A percentile compares a stretch with the other conserved stretches of the same genome.
These are phyloP conservation scores for Phalaenopsis hybrid DNA, from an alignment of 116 monocot genomes.

Conservation along the genomic window DNA sequence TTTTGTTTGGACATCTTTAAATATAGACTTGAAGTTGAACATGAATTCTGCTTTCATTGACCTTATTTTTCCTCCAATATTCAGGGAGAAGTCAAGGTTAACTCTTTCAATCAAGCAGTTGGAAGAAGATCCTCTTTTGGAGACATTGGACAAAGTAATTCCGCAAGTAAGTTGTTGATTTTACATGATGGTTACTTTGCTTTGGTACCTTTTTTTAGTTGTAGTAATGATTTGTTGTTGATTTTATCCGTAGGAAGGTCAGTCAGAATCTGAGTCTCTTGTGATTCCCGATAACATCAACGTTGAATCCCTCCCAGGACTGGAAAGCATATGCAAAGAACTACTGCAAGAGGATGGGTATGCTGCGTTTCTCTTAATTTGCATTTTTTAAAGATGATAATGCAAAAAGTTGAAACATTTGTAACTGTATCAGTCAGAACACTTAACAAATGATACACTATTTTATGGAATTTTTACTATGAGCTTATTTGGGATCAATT, in stretches of 20 bases:
- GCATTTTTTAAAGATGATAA: neutral
- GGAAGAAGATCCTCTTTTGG: slow-evolving; percentile 83
- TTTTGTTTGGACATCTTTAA: too few relatives aligned
- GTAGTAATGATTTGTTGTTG: neutral
- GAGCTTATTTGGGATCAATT: too few relatives aligned
- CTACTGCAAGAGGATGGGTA: slow-evolving; percentile 88
- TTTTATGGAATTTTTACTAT: neutral
- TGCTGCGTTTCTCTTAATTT: neutral
- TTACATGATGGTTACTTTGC: slow-evolving; percentile 1
- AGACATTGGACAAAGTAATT: slow-evolving; percentile 90
- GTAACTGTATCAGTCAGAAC: neutral
- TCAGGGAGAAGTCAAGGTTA: slow-evolving; percentile 72
- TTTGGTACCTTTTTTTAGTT: neutral
- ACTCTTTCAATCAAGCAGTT: slow-evolving; percentile 83
- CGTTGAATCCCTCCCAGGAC: slow-evolving; percentile 69
- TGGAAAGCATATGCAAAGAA: slow-evolving; percentile 81
- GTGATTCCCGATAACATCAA: slow-evolving; percentile 20
- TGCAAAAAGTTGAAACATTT: neutral
- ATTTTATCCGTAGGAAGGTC: slow-evolving; percentile 29
- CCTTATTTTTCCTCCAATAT: neutral
- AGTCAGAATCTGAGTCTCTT: slow-evolving; percentile 19
- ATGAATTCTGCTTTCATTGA: neutral
- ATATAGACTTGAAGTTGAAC: neutral
- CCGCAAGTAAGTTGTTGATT: slow-evolving; percentile 33
- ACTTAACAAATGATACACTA: neutral